phyloP scores from a whole-genome alignment of 805 yeast genomes.

The Saccharomycopsis malanga region DNA sequence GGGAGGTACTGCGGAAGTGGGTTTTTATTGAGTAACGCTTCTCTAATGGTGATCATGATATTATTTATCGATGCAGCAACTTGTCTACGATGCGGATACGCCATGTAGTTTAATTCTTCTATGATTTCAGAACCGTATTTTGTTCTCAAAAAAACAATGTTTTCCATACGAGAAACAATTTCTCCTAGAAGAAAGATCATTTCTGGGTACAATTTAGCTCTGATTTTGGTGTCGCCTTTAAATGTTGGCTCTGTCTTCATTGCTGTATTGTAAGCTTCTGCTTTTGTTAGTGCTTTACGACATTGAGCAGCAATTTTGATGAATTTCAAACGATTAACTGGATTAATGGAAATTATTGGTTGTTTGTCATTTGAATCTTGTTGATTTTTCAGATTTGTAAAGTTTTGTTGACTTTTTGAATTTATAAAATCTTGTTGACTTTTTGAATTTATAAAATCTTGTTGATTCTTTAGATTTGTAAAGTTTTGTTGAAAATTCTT shows the following conservation, averaged over 20 bases:
- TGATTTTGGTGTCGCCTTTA: slow-evolving; percentile 38
- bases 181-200: slow-evolving; percentile 40
- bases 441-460: slow-evolving; percentile 22
- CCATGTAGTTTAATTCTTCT: slow-evolving; percentile 36
- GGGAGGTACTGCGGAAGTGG: slow-evolving; percentile 48
- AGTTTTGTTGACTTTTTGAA: no score
- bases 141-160: slow-evolving; percentile 36
- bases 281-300: slow-evolving; percentile 34
- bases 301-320: slow-evolving; percentile 32
- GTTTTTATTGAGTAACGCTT: slow-evolving; percentile 36
- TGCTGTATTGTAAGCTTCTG: slow-evolving; percentile 34
- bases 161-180: slow-evolving; percentile 41
- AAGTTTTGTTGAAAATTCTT: no score
- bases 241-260: slow-evolving; percentile 43
- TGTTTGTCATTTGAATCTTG: no score
- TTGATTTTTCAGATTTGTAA: no score
- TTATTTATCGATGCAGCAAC: slow-evolving; percentile 35
- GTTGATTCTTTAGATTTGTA: slow-evolving; percentile 35
- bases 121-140: slow-evolving; percentile 40
- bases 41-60: slow-evolving; percentile 36
- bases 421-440: no score
- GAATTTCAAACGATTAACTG: slow-evolving; percentile 29
- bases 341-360: no score
- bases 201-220: slow-evolving; percentile 36
- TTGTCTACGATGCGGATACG: slow-evolving; percentile 40